Conservation (phyloP, 202 grass and related monocot species). For the Digitaria exilis region DNA sequence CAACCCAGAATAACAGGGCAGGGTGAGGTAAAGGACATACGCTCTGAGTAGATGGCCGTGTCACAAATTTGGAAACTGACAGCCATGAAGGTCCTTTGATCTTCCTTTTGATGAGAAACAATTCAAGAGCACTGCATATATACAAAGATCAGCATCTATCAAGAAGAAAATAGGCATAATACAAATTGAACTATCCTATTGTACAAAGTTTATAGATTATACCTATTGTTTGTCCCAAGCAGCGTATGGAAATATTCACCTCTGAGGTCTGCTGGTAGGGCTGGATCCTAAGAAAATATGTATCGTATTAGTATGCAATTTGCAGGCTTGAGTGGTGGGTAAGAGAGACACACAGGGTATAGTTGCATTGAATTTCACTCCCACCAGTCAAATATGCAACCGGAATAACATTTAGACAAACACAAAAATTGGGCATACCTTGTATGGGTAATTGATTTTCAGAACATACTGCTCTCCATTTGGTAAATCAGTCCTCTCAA, state of each 20-base stretch:
- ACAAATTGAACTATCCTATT: neutral
- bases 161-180: slow-evolving; percentile 24
- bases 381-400: slow-evolving; percentile 7
- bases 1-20: slow-evolving; percentile 20
- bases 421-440: slow-evolving; percentile 53
- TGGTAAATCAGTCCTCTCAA: slow-evolving; percentile 86
- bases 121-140: slow-evolving; percentile 79
- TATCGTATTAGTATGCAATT: slow-evolving; percentile 10
- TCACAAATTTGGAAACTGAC: slow-evolving; percentile 76
- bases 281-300: slow-evolving; percentile 63
- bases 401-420: neutral
- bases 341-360: neutral
- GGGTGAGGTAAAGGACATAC: slow-evolving; percentile 39
- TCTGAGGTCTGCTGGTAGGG: slow-evolving; percentile 70
- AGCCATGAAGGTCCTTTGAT: slow-evolving; percentile 97
- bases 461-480: slow-evolving; percentile 92
- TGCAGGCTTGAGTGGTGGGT: slow-evolving; percentile 4
- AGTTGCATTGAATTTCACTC: slow-evolving; percentile 2
- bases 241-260: slow-evolving; percentile 89
- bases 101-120: slow-evolving; percentile 94
- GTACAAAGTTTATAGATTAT: slow-evolving; percentile 31
- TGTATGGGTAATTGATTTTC: slow-evolving; percentile 96
- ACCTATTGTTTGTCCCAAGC: slow-evolving; percentile 88
- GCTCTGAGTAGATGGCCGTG: slow-evolving; percentile 62
- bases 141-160: slow-evolving; percentile 36